Conservation (phyloP, 1,139 yeast species). For the Maudiozyma humilis region DNA sequence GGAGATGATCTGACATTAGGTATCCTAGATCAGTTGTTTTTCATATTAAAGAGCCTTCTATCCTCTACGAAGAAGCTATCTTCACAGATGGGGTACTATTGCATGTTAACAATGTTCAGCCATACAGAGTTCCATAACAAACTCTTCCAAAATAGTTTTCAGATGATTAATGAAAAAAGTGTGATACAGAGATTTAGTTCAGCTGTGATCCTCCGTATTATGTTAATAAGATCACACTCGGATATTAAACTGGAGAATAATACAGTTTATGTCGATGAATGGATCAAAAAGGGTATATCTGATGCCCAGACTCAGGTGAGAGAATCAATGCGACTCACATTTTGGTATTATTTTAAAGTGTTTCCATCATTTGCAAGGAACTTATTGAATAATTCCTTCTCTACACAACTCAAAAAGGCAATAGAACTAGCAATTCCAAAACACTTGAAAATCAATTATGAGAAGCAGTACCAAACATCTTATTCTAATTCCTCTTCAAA, state of each 20-base stretch:
- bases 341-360: constrained; percentile 55
- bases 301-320: constrained; percentile 82
- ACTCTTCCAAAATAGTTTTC: constrained; percentile 43
- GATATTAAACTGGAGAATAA: constrained; percentile 33
- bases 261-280: constrained; percentile 43
- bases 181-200: constrained; percentile 62
- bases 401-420: constrained; percentile 42
- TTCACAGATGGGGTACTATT: constrained; percentile 62
- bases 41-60: constrained; percentile 52
- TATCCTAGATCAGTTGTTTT: constrained; percentile 53
- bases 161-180: constrained; percentile 59
- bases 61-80: constrained; percentile 75
- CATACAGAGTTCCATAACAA: constrained; percentile 49
- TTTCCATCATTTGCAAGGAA: constrained; percentile 40
- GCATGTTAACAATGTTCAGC: constrained; percentile 50
- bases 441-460: constrained; percentile 25
- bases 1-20: constrained; percentile 44
- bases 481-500: constrained; percentile 11
- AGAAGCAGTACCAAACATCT: constrained; percentile 7
- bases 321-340: constrained; percentile 63
- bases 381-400: constrained; percentile 34
- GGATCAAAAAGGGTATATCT: constrained; percentile 52
- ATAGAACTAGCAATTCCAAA: constrained; percentile 49
- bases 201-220: constrained; percentile 61
- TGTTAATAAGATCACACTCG: constrained; percentile 42